Percentiles rank a stretch among this genome's conserved stretches.
Evolutionary conservation across 768 basidiomycete species (phyloP).

Genomic region (Nidula microcarpa): DNA sequence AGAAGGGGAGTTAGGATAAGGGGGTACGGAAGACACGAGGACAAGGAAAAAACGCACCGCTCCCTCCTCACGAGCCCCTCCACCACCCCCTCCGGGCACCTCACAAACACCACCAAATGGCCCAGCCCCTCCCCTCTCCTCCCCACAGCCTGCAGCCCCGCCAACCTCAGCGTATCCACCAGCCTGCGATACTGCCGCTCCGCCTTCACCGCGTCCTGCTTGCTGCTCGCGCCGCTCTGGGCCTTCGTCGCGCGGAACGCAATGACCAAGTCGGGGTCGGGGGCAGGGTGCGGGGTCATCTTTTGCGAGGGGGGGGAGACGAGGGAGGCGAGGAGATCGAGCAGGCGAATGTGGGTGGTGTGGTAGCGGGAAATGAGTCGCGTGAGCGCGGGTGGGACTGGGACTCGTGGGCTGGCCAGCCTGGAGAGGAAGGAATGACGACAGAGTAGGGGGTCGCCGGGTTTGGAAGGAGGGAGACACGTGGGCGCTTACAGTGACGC

Average conservation of each 20-base stretch:
- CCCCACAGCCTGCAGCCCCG: constrained; percentile 69
- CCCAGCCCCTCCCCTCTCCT: constrained; percentile 74
- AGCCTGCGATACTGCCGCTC: constrained; percentile 68
- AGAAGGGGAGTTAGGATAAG: neutral
- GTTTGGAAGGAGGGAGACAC: too few species aligned
- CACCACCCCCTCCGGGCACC: constrained; percentile 61
- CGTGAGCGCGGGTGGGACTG: too few species aligned
- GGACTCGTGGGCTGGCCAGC: too few species aligned
- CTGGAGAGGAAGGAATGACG: too few species aligned
- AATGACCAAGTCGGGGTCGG: constrained; percentile 56
- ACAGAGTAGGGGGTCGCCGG: too few species aligned
- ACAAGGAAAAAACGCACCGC: constrained; percentile 44
- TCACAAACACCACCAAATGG: constrained; percentile 74
- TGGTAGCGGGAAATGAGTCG: too few species aligned
- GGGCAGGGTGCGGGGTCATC: too few species aligned
- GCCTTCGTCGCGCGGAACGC: constrained; percentile 58
- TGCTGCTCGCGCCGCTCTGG: constrained; percentile 39
- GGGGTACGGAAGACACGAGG: neutral
- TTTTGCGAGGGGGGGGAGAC: too few species aligned
- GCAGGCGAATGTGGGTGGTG: too few species aligned
- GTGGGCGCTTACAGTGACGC: too few species aligned
- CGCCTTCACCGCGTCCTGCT: constrained; percentile 61
- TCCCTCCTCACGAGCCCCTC: constrained; percentile 67
- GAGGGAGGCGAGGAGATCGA: too few species aligned
- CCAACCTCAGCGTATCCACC: constrained; percentile 53